phyloP scores from a whole-genome alignment of 1,284 basidiomycete species.

The Ganoderma multipileum region DNA sequence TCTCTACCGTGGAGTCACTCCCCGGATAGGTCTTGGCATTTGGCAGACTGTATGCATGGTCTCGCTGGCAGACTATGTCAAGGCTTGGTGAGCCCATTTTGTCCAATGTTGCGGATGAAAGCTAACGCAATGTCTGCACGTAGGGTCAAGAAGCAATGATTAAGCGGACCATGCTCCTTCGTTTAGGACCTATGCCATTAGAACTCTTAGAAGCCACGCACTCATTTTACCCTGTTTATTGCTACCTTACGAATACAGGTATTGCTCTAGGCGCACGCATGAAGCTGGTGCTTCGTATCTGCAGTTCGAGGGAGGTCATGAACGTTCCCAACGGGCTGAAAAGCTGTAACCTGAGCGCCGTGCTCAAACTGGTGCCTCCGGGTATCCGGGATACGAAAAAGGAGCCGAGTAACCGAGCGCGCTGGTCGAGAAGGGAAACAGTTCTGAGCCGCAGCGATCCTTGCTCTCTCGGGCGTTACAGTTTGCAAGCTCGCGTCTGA shows the following conservation, averaged over 20 bases:
- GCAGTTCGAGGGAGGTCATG: background rate
- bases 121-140: constrained; percentile 16
- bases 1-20: constrained; percentile 96
- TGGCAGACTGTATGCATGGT: constrained; percentile 99
- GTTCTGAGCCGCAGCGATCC: constrained; percentile 2
- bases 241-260: constrained; percentile 31
- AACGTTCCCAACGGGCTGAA: background rate
- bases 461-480: background rate
- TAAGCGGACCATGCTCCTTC: background rate
- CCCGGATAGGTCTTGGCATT: constrained; percentile 94
- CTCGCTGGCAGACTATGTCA: constrained; percentile 95
- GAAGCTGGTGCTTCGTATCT: background rate
- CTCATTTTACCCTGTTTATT: constrained; percentile 26
- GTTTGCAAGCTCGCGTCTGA: background rate
- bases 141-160: constrained; percentile 44
- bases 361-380: background rate
- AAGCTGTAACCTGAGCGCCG: no score
- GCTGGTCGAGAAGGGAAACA: constrained; percentile 16
- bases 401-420: constrained; percentile 1
- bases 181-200: constrained; percentile 10
- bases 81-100: constrained; percentile 64
- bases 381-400: constrained; percentile 10
- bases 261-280: constrained; percentile 11
- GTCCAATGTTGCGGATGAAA: no score
- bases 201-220: constrained; percentile 23